Base-by-base conservation (phyloP, 441 rosid genomes). In the Omphalea diandra region DNA sequence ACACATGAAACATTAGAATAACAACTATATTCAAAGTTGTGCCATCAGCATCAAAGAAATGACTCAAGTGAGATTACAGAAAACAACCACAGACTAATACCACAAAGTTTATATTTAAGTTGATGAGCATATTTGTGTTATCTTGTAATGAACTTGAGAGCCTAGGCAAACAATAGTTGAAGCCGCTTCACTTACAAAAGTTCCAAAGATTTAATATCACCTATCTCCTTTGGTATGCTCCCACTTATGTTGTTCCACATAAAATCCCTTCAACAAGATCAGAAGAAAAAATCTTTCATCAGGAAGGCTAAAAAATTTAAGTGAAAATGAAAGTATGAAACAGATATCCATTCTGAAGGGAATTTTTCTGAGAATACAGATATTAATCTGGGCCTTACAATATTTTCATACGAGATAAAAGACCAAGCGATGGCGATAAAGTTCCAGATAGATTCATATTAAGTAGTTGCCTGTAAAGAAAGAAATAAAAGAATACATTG, bases 231-330 rank as follows among this genome's bases (percentile, higher is more conserved):
- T 1, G 99, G 99, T 80, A 95, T 89, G 47, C 84, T 83, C 56
- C 99, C 99, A 60, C 66, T 86, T 26, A 95, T 76, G 29, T 68
- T 69, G 84, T 95, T 95, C 99, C 99, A 95, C 99, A 95, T 95
- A 76, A 92, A 90, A 77, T 91, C 96, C 87, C 99, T 95, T 47
- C 47, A 63, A 46, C 22, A 74, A 67, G 65, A 61, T 22, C 41
- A 58, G 60, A 20, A 70, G 35, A 47, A 29, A 80, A 70, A 53
- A 24, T 18, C 72, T 63, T 62, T 76, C 36, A 78, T 75, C 20
- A 61, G 67, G 64, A 38, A 50, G 67, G 17, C 7, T n/a, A 72
- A 54, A 27, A 62, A 50, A 8, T 59, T 20, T 50, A 50, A 50
- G 57, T 27, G 31, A 61, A 55, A 64, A 60, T 38, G 9, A 8